Conservation (phyloP, 2,329 filamentous ascomycete genomes). For the Pochonia chlamydosporia region DNA sequence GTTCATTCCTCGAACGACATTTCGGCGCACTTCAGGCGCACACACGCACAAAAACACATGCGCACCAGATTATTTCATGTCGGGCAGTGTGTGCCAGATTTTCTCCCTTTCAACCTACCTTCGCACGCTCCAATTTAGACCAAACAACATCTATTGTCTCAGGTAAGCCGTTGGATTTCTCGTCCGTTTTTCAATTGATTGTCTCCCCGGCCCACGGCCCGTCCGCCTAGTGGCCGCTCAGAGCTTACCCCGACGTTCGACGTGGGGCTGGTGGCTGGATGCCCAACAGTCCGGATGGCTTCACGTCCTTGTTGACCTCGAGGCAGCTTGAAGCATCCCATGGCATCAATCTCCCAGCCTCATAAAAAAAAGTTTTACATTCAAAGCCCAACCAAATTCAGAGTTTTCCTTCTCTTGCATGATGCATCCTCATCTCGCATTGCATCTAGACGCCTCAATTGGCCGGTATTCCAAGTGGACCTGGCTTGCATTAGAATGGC, state of each 20-base stretch:
- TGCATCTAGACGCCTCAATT: slow-evolving; percentile 26
- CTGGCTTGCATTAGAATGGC: slow-evolving; percentile 16
- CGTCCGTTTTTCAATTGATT: background rate
- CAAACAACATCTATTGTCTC: background rate
- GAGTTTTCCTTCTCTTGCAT: slow-evolving; percentile 19
- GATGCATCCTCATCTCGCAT: slow-evolving; percentile 25
- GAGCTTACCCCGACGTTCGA: background rate
- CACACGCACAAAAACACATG: background rate
- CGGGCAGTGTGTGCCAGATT: background rate
- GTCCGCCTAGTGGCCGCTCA: slow-evolving; percentile 3
- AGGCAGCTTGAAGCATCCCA: slow-evolving; percentile 2
- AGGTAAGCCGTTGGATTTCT: slow-evolving; percentile 1
- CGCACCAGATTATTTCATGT: background rate
- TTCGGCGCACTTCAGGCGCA: background rate
- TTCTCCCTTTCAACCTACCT: background rate
- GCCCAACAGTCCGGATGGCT: background rate
- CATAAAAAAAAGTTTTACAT: slow-evolving; percentile 14
- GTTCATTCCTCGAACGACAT: background rate
- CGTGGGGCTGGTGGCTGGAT: slow-evolving; percentile 11
- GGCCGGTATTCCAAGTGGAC: slow-evolving; percentile 27
- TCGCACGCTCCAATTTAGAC: background rate
- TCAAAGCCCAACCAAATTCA: slow-evolving; percentile 28
- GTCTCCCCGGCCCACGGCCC: slow-evolving; percentile 1
- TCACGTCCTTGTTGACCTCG: background rate
- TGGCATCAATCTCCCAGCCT: slow-evolving; percentile 17